phyloP scores from a whole-genome alignment of 75 land plant species.

The Pseudotsuga menziesii region DNA sequence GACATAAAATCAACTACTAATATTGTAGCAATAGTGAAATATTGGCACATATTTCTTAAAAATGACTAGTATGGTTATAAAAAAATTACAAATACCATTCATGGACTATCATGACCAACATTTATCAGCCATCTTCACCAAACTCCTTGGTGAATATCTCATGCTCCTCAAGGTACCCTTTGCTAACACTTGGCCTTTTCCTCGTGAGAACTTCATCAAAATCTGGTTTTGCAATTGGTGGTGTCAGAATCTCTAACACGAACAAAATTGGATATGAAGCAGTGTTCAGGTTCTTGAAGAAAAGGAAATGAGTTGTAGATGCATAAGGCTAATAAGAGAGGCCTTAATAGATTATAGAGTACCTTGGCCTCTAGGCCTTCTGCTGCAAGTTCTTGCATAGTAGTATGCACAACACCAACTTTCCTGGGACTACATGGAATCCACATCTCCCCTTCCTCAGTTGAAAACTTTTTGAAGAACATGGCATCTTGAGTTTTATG shows the following conservation, averaged over 20 bases:
- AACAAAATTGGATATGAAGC: not conserved
- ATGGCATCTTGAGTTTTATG: conserved; percentile 57
- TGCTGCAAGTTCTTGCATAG: conserved; percentile 49
- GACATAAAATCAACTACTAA: not conserved
- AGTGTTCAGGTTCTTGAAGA: not conserved
- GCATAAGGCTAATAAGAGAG: not conserved
- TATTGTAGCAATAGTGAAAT: not conserved
- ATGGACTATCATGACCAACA: not conserved
- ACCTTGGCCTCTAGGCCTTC: conserved; percentile 39
- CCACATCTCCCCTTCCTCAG: conserved; percentile 47
- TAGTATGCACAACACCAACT: conserved; percentile 41
- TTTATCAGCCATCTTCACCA: conserved; percentile 42
- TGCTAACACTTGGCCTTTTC: conserved; percentile 51
- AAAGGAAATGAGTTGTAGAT: not conserved
- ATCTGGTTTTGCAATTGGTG: conserved; percentile 39
- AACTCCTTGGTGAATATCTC: conserved; percentile 51
- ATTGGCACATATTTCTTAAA: not conserved
- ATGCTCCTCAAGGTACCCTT: conserved; percentile 38
- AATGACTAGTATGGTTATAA: not conserved
- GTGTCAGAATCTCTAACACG: conserved; percentile 31
- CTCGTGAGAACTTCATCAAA: conserved; percentile 45
- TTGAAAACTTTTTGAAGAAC: conserved; percentile 35
- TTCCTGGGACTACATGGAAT: conserved; percentile 45
- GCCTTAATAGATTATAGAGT: not conserved
- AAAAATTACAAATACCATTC: conserved; percentile 7